phyloP scores from a whole-genome alignment of 495 filamentous ascomycete genomes.

The Aspergillus campestris region DNA sequence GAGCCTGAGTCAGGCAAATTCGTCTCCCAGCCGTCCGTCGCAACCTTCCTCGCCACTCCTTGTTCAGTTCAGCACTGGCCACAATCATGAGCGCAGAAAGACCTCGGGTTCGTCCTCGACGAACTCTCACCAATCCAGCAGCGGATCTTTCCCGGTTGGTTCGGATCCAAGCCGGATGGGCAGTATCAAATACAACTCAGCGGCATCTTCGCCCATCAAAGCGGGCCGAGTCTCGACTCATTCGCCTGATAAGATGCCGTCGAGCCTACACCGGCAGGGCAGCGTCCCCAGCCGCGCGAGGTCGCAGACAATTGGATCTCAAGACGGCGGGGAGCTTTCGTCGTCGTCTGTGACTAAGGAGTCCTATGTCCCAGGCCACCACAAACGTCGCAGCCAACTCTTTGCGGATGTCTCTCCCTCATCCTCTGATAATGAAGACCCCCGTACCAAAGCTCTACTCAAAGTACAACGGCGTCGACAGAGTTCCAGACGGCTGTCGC shows the following conservation, averaged over 20 bases:
- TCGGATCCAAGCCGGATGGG: conserved; percentile 46
- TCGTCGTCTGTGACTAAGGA: conserved; percentile 44
- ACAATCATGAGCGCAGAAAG: conserved; percentile 59
- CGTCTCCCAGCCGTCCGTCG: conserved; percentile 78
- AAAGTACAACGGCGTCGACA: conserved; percentile 87
- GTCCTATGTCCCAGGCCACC: conserved; percentile 60
- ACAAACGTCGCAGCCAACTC: conserved; percentile 88
- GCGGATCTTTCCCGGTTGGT: conserved; percentile 60
- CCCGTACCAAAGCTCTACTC: conserved; percentile 82
- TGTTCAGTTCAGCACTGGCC: conserved; percentile 85
- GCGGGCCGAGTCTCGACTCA: conserved; percentile 47
- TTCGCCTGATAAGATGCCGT: conserved; percentile 43
- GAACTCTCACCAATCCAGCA: conserved; percentile 64
- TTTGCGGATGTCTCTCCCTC: conserved; percentile 88
- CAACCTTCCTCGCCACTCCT: conserved; percentile 92
- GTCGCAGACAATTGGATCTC: conserved; percentile 89
- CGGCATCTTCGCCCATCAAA: conserved; percentile 73
- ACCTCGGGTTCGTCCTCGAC: conserved; percentile 84
- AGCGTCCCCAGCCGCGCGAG: conserved; percentile 53
- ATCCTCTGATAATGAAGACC: conserved; percentile 93
- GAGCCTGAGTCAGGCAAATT: conserved; percentile 63
- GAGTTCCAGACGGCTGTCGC: conserved; percentile 84
- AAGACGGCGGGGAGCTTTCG: conserved; percentile 60
- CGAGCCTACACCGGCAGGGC: conserved; percentile 35
- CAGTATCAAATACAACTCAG: conserved; percentile 51